Conservation (phyloP, 2,329 filamentous ascomycete species). For the Colletotrichum endophyticum region DNA sequence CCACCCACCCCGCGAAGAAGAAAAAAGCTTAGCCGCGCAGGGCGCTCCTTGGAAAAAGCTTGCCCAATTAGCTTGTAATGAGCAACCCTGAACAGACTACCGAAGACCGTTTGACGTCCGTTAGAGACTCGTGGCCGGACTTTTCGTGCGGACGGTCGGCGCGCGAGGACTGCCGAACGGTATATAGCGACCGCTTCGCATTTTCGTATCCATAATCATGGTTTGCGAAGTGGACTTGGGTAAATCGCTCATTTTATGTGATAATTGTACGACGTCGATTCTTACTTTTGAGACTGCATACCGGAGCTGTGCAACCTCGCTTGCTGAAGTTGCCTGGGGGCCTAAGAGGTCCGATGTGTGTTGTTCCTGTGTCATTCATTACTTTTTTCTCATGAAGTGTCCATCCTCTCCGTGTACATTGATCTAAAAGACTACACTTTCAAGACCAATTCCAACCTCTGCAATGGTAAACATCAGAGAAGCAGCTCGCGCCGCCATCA, state of each 20-base stretch:
- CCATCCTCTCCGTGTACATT: fast-evolving
- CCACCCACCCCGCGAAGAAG: background rate
- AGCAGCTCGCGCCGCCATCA: background rate
- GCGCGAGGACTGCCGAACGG: background rate
- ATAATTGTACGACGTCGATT: background rate
- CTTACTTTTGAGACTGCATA: background rate
- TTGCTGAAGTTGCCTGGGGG: fast-evolving
- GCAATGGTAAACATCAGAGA: constrained; percentile 10
- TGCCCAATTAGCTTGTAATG: background rate
- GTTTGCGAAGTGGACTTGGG: background rate
- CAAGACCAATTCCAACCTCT: fast-evolving
- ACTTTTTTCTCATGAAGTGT: fast-evolving
- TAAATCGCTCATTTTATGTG: background rate
- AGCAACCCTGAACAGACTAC: background rate
- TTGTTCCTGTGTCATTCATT: background rate
- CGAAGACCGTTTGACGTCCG: background rate
- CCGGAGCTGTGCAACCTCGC: background rate
- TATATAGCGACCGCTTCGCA: background rate
- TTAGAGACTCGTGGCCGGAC: background rate
- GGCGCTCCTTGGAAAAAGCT: background rate
- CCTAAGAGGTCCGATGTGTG: background rate
- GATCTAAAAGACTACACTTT: fast-evolving
- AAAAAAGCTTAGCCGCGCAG: background rate
- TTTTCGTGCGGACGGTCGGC: background rate
- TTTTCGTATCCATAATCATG: background rate